Evolutionary conservation across 352 stramenopile genomes (phyloP).

Genomic region (Ochromonadaceae sp.): DNA sequence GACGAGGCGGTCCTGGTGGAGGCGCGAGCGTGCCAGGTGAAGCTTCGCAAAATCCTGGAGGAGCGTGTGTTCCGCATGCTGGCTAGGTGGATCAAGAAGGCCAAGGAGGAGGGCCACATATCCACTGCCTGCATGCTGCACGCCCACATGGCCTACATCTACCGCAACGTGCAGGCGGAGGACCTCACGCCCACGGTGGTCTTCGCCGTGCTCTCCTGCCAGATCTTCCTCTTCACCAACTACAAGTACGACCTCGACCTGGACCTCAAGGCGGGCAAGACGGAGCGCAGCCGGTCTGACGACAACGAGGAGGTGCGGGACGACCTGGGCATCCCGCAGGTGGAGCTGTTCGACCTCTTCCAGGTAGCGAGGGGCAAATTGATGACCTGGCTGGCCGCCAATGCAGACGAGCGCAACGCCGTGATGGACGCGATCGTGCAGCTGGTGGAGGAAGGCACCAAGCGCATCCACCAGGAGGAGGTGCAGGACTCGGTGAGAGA

Average conservation of each 20-base stretch:
- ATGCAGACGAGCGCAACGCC: slow-evolving; percentile 44
- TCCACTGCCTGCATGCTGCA: slow-evolving; percentile 57
- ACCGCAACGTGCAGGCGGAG: slow-evolving; percentile 25
- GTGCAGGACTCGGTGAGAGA: slow-evolving; percentile 32
- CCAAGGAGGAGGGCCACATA: slow-evolving; percentile 44
- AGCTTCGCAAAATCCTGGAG: slow-evolving; percentile 40
- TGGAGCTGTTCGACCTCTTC: slow-evolving; percentile 72
- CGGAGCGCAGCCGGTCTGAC: slow-evolving; percentile 11
- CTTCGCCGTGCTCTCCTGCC: slow-evolving; percentile 38
- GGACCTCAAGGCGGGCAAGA: neutral
- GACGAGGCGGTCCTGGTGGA: slow-evolving; percentile 6
- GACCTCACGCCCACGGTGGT: slow-evolving; percentile 43
- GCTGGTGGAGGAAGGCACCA: slow-evolving; percentile 11
- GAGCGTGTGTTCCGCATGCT: slow-evolving; percentile 60
- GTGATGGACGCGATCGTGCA: slow-evolving; percentile 20
- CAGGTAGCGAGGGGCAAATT: slow-evolving; percentile 58
- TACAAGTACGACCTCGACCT: slow-evolving; percentile 44
- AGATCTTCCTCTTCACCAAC: slow-evolving; percentile 67
- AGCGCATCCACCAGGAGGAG: neutral
- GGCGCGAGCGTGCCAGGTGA: slow-evolving; percentile 19
- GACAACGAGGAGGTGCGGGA: slow-evolving; percentile 15
- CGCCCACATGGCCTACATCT: slow-evolving; percentile 35
- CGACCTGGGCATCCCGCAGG: slow-evolving; percentile 50
- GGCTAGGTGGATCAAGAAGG: slow-evolving; percentile 66
- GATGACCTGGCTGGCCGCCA: slow-evolving; percentile 52